Evolutionary conservation across 1,139 yeast genomes (phyloP), one percentile per base, ranked within the genome.

Genomic region (Pneumocystis canis): DNA sequence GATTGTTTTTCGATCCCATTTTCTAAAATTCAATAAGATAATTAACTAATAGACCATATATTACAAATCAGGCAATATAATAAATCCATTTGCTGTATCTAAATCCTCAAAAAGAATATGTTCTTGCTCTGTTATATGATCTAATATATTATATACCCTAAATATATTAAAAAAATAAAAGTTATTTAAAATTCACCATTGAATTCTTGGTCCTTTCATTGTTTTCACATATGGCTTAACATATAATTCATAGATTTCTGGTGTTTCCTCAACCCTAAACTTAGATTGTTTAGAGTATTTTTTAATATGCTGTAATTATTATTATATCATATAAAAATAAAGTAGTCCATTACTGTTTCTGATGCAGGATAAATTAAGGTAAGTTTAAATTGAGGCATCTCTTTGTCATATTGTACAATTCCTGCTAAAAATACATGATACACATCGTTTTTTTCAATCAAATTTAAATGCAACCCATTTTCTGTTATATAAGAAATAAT

Each of bases 331-430:
- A 18, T 9, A 14, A 33, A 9, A 3, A n/a, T 2, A 2, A 28
- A 56, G 6, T 5, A 11, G 20, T 28, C 9, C 18, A 53, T 18
- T 60, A 66, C 68, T 5, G 63, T 81, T 63, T 83, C 85, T 0
- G 96, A 85, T 0, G 98, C 97, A 0, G 99, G 99, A 72, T 82
- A 89, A 25, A 92, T 84, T 65, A 92, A 68, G 69, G 85, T 89
- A 64, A 88, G 71, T 70, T 90, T 90, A 14, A 85, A 85, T 0
- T 84, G 80, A 0, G 95, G 89, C 11, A 69, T 47, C 11, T 68
- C 0, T 68, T 66, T 0, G 76, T 76, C 32, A 84, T 68, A 60
- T 77, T 75, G 68, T 84, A 87, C 3, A 70, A 68, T 58, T 85
- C 68, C 0, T 79, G 73, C 0, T 58, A 80, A 73, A 5, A 89